Evolutionary conservation across 768 basidiomycete genomes (phyloP), one percentile per base, ranked within the genome.

Genomic region (Astraeus odoratus): DNA sequence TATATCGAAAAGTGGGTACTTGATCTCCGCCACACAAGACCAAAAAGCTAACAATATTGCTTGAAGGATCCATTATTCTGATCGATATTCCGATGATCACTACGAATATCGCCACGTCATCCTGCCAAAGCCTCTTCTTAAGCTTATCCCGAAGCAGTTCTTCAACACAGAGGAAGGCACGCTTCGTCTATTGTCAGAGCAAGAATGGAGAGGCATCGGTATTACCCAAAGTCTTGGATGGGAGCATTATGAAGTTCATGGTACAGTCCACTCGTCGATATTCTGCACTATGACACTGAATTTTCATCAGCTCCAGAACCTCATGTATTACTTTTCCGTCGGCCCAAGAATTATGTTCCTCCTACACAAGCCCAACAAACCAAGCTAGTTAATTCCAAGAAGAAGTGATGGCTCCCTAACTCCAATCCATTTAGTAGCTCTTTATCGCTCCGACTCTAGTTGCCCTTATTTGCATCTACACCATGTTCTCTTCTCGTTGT

Each of bases 31-130:
- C 49, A 10, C 44, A 42, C n/a, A 16, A 45, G 46, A 47, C 45
- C 53, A 51, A 46, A n/a, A 40, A 27, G 18, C 43, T 36, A 43
- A 23, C 44, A 41, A 22, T 26, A 20, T 43, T 44, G 34, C 22
- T 36, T 43, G 33, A 18, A 91, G 88, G 63, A 92, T 92, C 56
- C 83, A 89, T 58, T 92, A 92, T 60, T 92, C 89, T 49, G 87
- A 91, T 65, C 82, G 88, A 51, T 93, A 97, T 64, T 78, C 87
- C 7, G 94, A 98, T 66, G 90, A 95, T 64, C 68, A 77, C 52
- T 96, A 77, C 65, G 94, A 98, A 73, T 98, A 97, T 63, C 86
- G 91, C 46, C 95, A 98, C 66, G 95, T 99, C 53, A 96, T 96
- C 54, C 71, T 99, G 16, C 95, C 95, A 5, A 96, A 96, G 62